phyloP scores from a whole-genome alignment of 108 stramenopile species.

The Schizochytrium sp. region DNA sequence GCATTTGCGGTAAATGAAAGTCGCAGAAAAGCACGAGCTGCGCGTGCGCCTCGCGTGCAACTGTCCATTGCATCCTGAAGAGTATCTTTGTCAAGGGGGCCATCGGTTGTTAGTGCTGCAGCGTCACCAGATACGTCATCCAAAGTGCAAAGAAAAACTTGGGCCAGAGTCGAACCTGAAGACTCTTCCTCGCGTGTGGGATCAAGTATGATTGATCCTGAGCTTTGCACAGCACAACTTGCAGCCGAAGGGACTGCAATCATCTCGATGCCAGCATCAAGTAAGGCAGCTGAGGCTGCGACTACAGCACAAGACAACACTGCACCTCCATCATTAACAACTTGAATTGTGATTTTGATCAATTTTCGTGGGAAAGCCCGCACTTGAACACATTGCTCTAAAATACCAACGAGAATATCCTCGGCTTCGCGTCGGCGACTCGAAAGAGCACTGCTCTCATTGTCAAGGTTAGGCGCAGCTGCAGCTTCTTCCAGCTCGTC shows the following conservation, averaged over 20 bases:
- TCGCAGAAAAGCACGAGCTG: constrained; percentile 56
- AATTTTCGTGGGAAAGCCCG: neutral
- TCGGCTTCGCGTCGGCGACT: constrained; percentile 8
- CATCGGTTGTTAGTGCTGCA: neutral
- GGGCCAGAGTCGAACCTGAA: neutral
- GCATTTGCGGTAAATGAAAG: constrained; percentile 5
- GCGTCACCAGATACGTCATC: constrained; percentile 10
- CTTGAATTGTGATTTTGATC: constrained; percentile 25
- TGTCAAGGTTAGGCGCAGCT: neutral
- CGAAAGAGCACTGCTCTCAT: neutral
- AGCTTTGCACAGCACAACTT: constrained; percentile 9
- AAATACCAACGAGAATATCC: constrained; percentile 2
- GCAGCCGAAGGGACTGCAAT: constrained; percentile 25
- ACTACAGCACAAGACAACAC: constrained; percentile 5
- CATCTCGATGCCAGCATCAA: constrained; percentile 43
- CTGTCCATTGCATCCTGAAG: constrained; percentile 3
- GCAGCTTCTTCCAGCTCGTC: constrained; percentile 1
- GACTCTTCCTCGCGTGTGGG: constrained; percentile 39
- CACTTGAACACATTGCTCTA: constrained; percentile 22
- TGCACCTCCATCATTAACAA: constrained; percentile 24
- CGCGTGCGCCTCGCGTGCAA: constrained; percentile 16
- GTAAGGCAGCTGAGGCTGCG: constrained; percentile 37
- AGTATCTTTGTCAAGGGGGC: neutral
- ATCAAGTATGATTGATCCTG: neutral
- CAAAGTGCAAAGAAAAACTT: constrained; percentile 45